A percentile compares a stretch with the other conserved stretches of the same genome.
phyloP scores from a whole-genome alignment of 1,284 basidiomycete species.

The Malassezia slooffiae region DNA sequence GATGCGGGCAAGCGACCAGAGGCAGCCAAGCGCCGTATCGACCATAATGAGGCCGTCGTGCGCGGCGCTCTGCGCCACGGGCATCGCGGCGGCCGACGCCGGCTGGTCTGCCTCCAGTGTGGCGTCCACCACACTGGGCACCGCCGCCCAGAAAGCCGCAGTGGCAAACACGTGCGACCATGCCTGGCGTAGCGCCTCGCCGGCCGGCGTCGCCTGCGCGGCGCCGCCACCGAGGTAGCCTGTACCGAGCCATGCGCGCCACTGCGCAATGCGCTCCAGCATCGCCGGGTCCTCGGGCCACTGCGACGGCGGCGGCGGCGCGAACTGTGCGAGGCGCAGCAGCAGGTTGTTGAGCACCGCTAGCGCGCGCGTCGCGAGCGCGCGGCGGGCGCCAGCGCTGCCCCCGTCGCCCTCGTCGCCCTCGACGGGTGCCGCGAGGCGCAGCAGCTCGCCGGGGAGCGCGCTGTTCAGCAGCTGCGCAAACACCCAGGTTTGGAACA shows the following conservation, averaged over 20 bases:
- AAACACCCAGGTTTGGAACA: slow-evolving; percentile 1
- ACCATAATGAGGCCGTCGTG: slow-evolving; percentile 28
- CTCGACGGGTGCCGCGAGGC: slow-evolving; percentile 20
- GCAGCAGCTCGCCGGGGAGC: slow-evolving; percentile 15
- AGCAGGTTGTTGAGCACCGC: slow-evolving; percentile 33
- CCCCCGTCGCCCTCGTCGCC: slow-evolving; percentile 5
- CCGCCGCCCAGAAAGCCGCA: slow-evolving; percentile 11
- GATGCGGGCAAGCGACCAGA: slow-evolving; percentile 33
- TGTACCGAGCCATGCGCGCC: slow-evolving; percentile 9
- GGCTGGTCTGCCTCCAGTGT: background rate
- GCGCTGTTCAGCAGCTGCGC: slow-evolving; percentile 4
- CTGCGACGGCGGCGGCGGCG: slow-evolving; percentile 35
- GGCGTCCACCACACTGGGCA: slow-evolving; percentile 6
- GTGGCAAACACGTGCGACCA: slow-evolving; percentile 10
- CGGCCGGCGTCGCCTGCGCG: background rate
- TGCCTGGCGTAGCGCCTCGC: slow-evolving; percentile 1
- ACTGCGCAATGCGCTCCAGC: slow-evolving; percentile 4
- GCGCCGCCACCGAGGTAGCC: background rate
- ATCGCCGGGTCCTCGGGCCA: slow-evolving; percentile 20
- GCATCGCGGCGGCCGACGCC: background rate
- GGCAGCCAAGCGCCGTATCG: slow-evolving; percentile 28
- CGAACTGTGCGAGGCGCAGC: slow-evolving; percentile 21
- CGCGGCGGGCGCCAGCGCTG: no score
- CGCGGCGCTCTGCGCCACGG: background rate
- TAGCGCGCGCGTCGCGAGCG: slow-evolving; percentile 25